Evolutionary conservation across 2,329 filamentous ascomycete species (phyloP).

Genomic region (Incumbomyces lentus): DNA sequence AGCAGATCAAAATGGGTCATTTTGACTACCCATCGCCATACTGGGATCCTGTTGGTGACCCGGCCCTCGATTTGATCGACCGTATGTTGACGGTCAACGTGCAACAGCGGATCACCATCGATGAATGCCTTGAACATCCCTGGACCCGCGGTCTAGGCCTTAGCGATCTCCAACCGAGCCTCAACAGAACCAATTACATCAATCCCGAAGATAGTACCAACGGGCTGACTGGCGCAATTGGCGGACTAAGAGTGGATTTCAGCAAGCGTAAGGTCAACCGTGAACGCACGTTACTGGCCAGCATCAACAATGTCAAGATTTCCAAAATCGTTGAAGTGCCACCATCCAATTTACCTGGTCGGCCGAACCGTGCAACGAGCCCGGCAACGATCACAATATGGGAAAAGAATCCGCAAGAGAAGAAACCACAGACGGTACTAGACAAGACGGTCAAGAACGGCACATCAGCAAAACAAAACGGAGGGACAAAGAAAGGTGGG

Average conservation of each 20-base stretch:
- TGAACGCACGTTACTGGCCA: slow-evolving; percentile 75
- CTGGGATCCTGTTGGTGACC: slow-evolving; percentile 80
- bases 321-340: slow-evolving; percentile 43
- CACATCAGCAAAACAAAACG: slow-evolving; percentile 20
- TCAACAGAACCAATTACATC: slow-evolving; percentile 26
- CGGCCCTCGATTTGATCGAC: slow-evolving; percentile 86
- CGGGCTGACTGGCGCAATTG: slow-evolving; percentile 78
- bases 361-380: slow-evolving; percentile 2
- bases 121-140: slow-evolving; percentile 81
- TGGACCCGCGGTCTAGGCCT: slow-evolving; percentile 54
- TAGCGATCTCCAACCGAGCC: not conserved
- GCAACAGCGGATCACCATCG: slow-evolving; percentile 72
- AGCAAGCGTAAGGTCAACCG: slow-evolving; percentile 67
- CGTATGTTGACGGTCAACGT: slow-evolving; percentile 86
- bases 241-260: slow-evolving; percentile 59
- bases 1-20: slow-evolving; percentile 78
- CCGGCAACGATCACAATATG: slow-evolving; percentile 58
- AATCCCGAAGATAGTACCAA: slow-evolving; percentile 78
- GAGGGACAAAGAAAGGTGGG: slow-evolving; percentile 13
- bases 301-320: slow-evolving; percentile 64
- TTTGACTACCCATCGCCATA: slow-evolving; percentile 96
- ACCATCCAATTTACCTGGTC: slow-evolving; percentile 8
- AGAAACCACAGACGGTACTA: slow-evolving; percentile 26
- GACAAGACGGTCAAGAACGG: slow-evolving; percentile 14
- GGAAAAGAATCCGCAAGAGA: slow-evolving; percentile 53